Conservation (phyloP, 495 filamentous ascomycete species). For the Venustampulla echinocandica region DNA sequence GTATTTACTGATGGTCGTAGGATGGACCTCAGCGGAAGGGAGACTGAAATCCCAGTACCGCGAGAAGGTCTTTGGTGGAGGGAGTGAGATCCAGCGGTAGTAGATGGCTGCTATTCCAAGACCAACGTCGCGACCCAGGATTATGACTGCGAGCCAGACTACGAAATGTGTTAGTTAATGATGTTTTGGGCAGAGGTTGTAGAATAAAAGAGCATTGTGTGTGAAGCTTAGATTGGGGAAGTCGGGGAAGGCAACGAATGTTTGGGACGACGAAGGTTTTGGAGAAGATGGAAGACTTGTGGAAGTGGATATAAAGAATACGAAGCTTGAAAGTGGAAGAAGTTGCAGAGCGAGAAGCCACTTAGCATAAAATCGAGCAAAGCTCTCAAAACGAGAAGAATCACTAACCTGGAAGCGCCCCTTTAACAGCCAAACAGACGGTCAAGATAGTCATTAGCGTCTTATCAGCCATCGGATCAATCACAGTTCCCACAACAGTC, state of each 20-base stretch:
- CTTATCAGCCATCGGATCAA: conserved; percentile 97
- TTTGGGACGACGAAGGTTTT: too few species aligned
- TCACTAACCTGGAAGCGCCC: conserved; percentile 72
- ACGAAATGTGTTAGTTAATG: too few species aligned
- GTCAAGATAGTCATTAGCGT: conserved; percentile 87
- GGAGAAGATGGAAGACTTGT: too few species aligned
- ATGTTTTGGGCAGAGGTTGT: too few species aligned
- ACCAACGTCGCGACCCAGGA: conserved; percentile 82
- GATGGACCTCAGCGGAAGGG: conserved; percentile 85
- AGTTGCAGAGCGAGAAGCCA: too few species aligned
- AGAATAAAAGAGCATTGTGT: background rate
- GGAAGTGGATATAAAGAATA: too few species aligned
- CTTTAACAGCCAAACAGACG: conserved; percentile 71
- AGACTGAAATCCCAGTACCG: conserved; percentile 98
- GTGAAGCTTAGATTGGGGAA: background rate
- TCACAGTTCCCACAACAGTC: conserved; percentile 92
- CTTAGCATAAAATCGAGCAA: too few species aligned
- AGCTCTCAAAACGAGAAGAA: too few species aligned
- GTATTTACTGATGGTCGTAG: conserved; percentile 83
- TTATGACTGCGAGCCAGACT: conserved; percentile 83
- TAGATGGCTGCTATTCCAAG: conserved; percentile 86
- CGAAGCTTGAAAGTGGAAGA: too few species aligned
- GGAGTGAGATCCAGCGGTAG: conserved; percentile 88
- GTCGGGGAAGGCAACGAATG: background rate
- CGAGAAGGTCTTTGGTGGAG: conserved; percentile 80